A percentile compares a stretch with the other conserved stretches of the same genome.
phyloP scores from a whole-genome alignment of 257 asterid genomes.

The Solanum stenotomum region DNA sequence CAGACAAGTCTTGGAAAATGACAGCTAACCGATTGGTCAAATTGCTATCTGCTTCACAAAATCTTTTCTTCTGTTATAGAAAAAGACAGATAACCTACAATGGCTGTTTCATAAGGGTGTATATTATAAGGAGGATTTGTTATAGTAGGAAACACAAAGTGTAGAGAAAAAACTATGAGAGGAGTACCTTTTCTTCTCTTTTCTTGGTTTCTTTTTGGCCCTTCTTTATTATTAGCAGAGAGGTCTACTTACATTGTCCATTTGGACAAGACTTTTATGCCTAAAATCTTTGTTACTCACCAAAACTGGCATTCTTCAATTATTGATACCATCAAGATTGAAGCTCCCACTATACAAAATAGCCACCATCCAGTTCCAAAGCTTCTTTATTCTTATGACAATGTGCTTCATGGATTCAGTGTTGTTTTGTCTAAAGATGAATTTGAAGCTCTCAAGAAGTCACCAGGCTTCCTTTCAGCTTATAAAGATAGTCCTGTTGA shows the following conservation, averaged over 20 bases:
- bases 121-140: background rate
- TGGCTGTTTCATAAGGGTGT: background rate
- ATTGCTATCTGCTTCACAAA: background rate
- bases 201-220: background rate
- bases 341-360: background rate
- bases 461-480: constrained; percentile 5
- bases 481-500: background rate
- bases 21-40: background rate
- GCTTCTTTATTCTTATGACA: constrained; percentile 5
- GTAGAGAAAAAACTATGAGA: background rate
- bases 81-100: background rate
- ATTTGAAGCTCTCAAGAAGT: background rate
- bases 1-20: background rate
- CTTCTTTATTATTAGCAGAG: background rate
- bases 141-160: background rate
- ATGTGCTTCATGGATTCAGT: constrained; percentile 11
- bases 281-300: constrained; percentile 1
- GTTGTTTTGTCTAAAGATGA: constrained; percentile 1
- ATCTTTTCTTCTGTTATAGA: background rate
- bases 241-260: constrained; percentile 9
- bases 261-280: constrained; percentile 14
- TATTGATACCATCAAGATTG: background rate
- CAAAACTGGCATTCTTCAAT: background rate
- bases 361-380: background rate
- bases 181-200: background rate